Percentiles rank a stretch among this genome's conserved stretches.
These are phyloP conservation scores for Stereocaulon alpinum DNA, from an alignment of 495 filamentous ascomycete genomes.

Conservation along the genomic window DNA sequence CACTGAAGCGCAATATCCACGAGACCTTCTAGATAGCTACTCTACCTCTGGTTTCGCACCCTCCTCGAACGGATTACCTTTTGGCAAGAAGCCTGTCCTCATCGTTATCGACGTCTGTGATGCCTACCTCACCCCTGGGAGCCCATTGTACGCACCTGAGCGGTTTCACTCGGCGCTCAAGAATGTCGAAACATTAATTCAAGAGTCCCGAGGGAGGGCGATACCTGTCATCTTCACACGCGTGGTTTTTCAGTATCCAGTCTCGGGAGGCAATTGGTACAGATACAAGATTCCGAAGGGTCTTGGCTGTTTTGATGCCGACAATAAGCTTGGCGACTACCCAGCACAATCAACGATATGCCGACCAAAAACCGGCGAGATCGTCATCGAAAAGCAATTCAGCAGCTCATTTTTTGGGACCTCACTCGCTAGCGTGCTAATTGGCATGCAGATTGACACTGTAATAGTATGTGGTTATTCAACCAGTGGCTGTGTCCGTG, in stretches of 20 bases:
- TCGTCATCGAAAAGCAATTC: slow-evolving; percentile 7
- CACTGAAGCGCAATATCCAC: not conserved
- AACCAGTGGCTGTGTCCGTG: slow-evolving; percentile 4
- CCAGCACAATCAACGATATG: not conserved
- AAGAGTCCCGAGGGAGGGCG: not conserved
- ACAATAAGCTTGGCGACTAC: slow-evolving; percentile 3
- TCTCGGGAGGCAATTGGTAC: slow-evolving; percentile 9
- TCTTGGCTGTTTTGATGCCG: slow-evolving; percentile 2
- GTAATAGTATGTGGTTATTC: slow-evolving; percentile 7
- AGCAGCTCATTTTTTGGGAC: slow-evolving; percentile 10
- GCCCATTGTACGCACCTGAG: not conserved
- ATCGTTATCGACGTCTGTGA: slow-evolving; percentile 8
- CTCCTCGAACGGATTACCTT: not conserved
- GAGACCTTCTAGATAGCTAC: not conserved
- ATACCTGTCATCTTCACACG: slow-evolving; percentile 8
- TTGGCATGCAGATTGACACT: slow-evolving; percentile 2
- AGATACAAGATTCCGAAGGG: not conserved
- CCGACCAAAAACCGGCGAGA: not conserved
- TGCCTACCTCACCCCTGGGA: slow-evolving; percentile 8
- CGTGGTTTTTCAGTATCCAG: slow-evolving; percentile 1
- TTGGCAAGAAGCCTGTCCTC: not conserved
- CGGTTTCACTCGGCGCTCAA: not conserved
- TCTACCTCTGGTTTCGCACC: slow-evolving; percentile 2
- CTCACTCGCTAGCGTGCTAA: not conserved
- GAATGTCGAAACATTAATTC: not conserved